A percentile compares a stretch with the other conserved stretches of the same genome.
These are phyloP conservation scores for Parietaria judaica DNA, from an alignment of 306 rosid species.

Conservation along the genomic window DNA sequence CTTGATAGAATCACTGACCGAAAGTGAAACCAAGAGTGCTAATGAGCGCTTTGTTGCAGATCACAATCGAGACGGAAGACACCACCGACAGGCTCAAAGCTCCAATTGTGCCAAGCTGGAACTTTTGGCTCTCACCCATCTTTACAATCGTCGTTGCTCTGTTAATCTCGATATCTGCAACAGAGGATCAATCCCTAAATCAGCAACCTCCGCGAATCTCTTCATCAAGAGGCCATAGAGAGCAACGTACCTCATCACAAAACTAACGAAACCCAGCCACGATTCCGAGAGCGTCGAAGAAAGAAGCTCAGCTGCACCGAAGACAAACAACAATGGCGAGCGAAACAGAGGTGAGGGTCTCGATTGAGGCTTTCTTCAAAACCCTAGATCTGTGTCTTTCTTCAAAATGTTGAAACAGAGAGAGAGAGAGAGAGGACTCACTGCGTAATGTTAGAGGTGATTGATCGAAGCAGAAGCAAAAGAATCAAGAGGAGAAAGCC, in stretches of 20 bases:
- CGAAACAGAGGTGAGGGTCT: neutral
- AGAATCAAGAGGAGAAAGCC: neutral
- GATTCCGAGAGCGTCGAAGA: slow-evolving; percentile 2
- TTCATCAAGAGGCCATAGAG: neutral
- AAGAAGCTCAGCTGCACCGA: slow-evolving; percentile 16
- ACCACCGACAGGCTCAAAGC: slow-evolving; percentile 77
- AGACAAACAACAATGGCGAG: neutral
- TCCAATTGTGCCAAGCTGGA: slow-evolving; percentile 70
- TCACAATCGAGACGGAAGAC: slow-evolving; percentile 77
- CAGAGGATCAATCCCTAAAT: slow-evolving; percentile 17
- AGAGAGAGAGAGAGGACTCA: slow-evolving; percentile 1
- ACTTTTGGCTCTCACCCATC: slow-evolving; percentile 62
- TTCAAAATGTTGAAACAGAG: neutral
- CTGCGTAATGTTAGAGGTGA: neutral
- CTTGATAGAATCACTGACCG: slow-evolving; percentile 32
- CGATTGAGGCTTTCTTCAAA: neutral
- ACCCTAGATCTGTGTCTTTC: slow-evolving; percentile 27
- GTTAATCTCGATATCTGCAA: slow-evolving; percentile 14
- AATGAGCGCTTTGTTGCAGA: slow-evolving; percentile 73
- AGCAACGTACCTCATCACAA: slow-evolving; percentile 23
- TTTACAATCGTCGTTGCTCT: slow-evolving; percentile 6
- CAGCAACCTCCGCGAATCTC: neutral
- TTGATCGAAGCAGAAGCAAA: neutral
- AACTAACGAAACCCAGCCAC: slow-evolving; percentile 1
- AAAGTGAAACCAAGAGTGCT: slow-evolving; percentile 61